Base-by-base conservation (phyloP, 768 basidiomycete genomes). In the Pisolithus sp. region DNA sequence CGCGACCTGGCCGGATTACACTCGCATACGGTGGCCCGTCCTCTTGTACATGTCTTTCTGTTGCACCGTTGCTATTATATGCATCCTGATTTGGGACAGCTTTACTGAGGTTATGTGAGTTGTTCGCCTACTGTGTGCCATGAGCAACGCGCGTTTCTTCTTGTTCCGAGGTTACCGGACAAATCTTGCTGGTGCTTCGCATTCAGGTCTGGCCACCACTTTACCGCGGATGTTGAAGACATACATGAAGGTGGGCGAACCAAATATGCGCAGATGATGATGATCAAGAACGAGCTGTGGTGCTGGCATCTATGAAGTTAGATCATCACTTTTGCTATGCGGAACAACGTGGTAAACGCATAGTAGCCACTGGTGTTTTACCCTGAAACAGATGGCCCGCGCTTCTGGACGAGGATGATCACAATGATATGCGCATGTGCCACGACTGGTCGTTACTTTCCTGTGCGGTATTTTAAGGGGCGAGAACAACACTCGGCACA, bases 261-360 rank as follows among this genome's bases (percentile, higher is more conserved):
- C 82, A 86, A 61, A 77, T 86, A 47, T 83, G 82, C 52, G 76
- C 80, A 24, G 81, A 86, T 57, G 83, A 89, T 57, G 83, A 89
- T 64, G 74, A 82, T 59, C 80, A 83, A 62, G 82, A 86, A 59
- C 77, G 86, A 41, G 79, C 73, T 5, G 70, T 89, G 38, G 83
- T 88, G 3, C 73, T 89, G 15, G 85, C 82, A 23, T 82, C 80
- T 6, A 89, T 90, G 87, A 89, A 89, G 81, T 82, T 57, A 30
- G 71, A 49, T 7, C n/a, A 12, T 26, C 21, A n/a, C 13, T 9
- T 36, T 39, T 42, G 31, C 21, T 4, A 81, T 83, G 79, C 84
- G 82, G 76, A 83, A 79, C 67, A 85, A 84, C 59, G 79, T 73
- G 31, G 64, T 85, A 42, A 83, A 84, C 59, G 81, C 82, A 1